These are phyloP conservation scores for Coemansia brasiliensis DNA, from an alignment of 192 early-diverging fungal genomes.

Conservation along the genomic window DNA sequence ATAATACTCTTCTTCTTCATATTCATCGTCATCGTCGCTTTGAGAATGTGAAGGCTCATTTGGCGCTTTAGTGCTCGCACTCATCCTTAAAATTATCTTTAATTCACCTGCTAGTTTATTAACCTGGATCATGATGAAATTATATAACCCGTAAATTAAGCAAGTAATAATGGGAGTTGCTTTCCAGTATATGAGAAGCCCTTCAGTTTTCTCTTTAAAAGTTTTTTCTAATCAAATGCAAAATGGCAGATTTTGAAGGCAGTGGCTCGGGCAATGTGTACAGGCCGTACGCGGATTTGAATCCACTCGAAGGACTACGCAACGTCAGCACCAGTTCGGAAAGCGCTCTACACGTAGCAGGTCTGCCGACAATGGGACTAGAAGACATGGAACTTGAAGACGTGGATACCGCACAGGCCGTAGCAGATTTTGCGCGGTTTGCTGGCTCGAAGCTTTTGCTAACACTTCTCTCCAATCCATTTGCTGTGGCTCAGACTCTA, in stretches of 20 bases:
- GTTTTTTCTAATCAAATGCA: conserved; percentile 2
- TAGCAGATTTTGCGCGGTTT: conserved; percentile 63
- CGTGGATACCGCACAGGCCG: conserved; percentile 48
- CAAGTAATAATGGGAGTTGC: background rate
- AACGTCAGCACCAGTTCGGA: background rate
- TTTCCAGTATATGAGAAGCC: too few relatives aligned
- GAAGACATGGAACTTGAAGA: conserved; percentile 20
- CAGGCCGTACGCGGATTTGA: conserved; percentile 49
- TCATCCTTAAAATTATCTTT: too few relatives aligned
- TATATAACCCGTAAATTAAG: background rate
- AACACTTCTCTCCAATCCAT: conserved; percentile 61
- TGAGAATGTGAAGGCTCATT: too few relatives aligned
- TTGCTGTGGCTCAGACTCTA: conserved; percentile 68
- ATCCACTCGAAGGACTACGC: conserved; percentile 38
- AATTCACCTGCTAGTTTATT: too few relatives aligned
- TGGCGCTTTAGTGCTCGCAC: too few relatives aligned
- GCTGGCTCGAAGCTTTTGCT: conserved; percentile 64
- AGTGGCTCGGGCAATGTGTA: conserved; percentile 25
- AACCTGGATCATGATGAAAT: conserved; percentile 3
- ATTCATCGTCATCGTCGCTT: conserved; percentile 22
- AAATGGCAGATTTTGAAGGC: conserved; percentile 36
- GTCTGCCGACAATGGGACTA: conserved; percentile 10
- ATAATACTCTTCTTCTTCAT: conserved; percentile 33
- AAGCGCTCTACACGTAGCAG: conserved; percentile 14
- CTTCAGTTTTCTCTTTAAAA: background rate